Base-by-base conservation (phyloP, 352 stramenopile genomes). In the Globisporangium orthogonon region DNA sequence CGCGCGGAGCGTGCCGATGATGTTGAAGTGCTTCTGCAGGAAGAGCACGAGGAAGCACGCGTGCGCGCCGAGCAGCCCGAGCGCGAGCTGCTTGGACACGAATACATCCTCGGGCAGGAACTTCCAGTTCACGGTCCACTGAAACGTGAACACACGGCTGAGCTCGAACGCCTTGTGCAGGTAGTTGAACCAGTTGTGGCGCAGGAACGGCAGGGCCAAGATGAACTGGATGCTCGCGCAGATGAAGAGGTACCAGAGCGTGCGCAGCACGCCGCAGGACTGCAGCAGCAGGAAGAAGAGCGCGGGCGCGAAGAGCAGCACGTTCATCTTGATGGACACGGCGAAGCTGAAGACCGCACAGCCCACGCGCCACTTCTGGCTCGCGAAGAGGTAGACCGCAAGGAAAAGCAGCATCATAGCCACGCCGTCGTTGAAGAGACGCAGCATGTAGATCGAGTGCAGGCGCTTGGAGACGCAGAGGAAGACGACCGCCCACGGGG, bases 121-220 rank as follows among this genome's bases (percentile, higher is more conserved):
- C 58, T 97, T 97, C 81, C 92, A 99, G 83, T 99, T 99, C 33
- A 99, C 97, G 14, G 97, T 99, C 97, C 97, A 99, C 74, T 98
- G 94, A 80, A 95, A 98, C 60, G 94, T 97, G 68, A 99, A 99
- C 31, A 99, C 95, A 39, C 97, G 91, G 47, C 70, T 96, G 39
- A 99, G 84, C 60, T 99, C 96, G 70, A 99, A 99, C 11, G 97
- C 93, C 61, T 98, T 98, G 39, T 78, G 76, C 41, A 99, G 49
- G 77, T 99, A 99, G 60, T 76, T 95, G 60, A 91, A 72, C 65
- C 95, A 97, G 78, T 98, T 96, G 40, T 89, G 80, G 31, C 86
- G 79, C 56, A 99, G 72, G 78, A 99, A 99, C 29, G 97, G 97
- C 54, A 91, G 79, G 23, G 76, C 97, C 37, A 99, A 52, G 17